Base-by-base conservation (phyloP, 805 yeast species). In the Kuraishia hungarica region DNA sequence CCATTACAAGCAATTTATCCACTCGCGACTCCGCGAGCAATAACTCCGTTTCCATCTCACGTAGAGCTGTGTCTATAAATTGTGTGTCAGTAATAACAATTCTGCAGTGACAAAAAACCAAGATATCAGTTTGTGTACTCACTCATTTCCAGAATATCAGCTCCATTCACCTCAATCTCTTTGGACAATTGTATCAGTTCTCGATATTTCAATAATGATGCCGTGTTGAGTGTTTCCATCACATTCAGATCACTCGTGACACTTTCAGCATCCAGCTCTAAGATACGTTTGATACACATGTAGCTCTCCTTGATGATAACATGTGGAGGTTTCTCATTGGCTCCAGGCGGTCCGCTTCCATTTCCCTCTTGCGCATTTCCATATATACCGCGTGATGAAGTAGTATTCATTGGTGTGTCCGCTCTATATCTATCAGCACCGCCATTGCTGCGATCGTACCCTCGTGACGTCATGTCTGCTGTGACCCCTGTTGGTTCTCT, bases 231-330 rank as follows among this genome's bases (percentile, higher is more conserved):
- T 20, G 47, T 43, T n/a, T 53, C 55, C 51, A 53, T 39, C 24
- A 23, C 21, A 21, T 29, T 48, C 5, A 53, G 20, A n/a, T 53
- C 51, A 20, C 20, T 20, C 17, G 35, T 22, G 48, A 53, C 48
- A 8, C 29, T 49, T 19, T 53, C 39, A 7, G 55, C 21, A 26
- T 53, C 55, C 55, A 53, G 51, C 48, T 53, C 55, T 35, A 53
- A 48, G 2, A 53, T 43, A 15, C 29, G 23, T 48, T 35, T 48
- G 10, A 24, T 51, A 28, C 55, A 53, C 47, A 28, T 51, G 19
- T 29, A 53, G 22, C 51, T 48, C 26, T 53, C 51, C 51, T 49
- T 35, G 28, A 53, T 48, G 17, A 48, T 7, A 2, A 51, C 39
- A 22, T 47, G 50, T 13, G 28, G 48, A 48, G 22, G 20, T 24